Conservation (phyloP, 148 eudicot species). For the Diospyros kaki region DNA sequence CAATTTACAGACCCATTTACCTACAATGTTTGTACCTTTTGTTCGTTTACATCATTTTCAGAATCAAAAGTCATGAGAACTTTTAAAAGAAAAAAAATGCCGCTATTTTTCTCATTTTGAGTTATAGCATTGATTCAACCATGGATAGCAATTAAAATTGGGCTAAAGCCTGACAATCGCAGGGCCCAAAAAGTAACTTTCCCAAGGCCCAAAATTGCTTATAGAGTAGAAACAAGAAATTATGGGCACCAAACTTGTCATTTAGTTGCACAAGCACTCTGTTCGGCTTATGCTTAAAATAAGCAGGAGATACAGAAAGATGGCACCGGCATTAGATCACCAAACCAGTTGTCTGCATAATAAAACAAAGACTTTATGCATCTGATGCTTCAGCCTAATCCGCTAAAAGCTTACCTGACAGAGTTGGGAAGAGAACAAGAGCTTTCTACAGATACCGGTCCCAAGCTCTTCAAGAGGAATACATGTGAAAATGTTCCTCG, state of each 20-base stretch:
- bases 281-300: neutral
- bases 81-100: too few relatives aligned
- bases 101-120: too few relatives aligned
- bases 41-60: too few relatives aligned
- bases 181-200: too few relatives aligned
- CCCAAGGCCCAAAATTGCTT: too few relatives aligned
- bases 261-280: neutral
- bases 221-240: neutral
- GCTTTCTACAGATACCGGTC: neutral
- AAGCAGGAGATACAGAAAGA: neutral
- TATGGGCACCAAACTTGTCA: neutral
- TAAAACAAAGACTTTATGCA: neutral
- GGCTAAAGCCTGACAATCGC: too few relatives aligned
- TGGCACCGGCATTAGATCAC: neutral
- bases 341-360: neutral
- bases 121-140: too few relatives aligned
- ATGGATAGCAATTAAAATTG: too few relatives aligned
- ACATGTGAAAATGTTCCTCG: neutral
- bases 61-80: too few relatives aligned
- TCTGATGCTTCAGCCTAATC: neutral
- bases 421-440: neutral
- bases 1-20: too few relatives aligned
- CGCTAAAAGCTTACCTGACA: neutral
- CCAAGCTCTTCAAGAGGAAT: constrained; percentile 1
- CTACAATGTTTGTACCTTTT: too few relatives aligned